Conservation (phyloP, 2,329 filamentous ascomycete genomes). For the Colletotrichum sojae region DNA sequence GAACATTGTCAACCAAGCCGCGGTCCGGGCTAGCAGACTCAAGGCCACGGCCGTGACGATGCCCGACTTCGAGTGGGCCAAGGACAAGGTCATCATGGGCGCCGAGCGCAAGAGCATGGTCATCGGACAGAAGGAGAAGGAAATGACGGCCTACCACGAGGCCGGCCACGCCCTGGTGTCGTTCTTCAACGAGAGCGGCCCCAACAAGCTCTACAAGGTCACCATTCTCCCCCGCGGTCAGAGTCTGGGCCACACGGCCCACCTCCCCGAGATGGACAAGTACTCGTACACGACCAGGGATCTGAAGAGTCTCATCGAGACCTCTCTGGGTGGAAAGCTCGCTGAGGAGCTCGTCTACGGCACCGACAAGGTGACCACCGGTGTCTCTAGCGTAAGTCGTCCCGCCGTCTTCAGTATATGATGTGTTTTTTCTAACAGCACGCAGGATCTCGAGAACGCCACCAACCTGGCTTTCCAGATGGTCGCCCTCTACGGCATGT, state of each 20-base stretch:
- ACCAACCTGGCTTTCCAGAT: constrained; percentile 88
- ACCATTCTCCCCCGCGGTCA: constrained; percentile 94
- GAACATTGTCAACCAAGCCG: constrained; percentile 96
- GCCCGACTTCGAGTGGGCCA: constrained; percentile 94
- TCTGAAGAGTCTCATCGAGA: constrained; percentile 84
- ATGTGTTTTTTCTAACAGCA: constrained; percentile 45
- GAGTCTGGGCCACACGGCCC: constrained; percentile 88
- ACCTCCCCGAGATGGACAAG: constrained; percentile 92
- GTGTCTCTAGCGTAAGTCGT: constrained; percentile 79
- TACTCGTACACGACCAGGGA: constrained; percentile 90
- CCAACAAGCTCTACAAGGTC: constrained; percentile 92
- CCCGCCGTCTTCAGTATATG: neutral
- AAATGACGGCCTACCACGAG: constrained; percentile 96
- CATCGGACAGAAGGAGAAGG: constrained; percentile 93
- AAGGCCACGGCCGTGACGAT: constrained; percentile 83
- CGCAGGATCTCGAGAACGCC: constrained; percentile 84
- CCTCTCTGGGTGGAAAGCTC: constrained; percentile 87
- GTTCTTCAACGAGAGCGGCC: constrained; percentile 81
- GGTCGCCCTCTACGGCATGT: constrained; percentile 93
- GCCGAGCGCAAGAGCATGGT: constrained; percentile 91
- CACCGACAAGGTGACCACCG: constrained; percentile 90
- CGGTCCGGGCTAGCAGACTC: constrained; percentile 91
- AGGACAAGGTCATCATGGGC: constrained; percentile 98
- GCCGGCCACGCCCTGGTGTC: constrained; percentile 94
- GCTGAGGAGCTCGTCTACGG: constrained; percentile 94